Evolutionary conservation across 1,284 basidiomycete genomes (phyloP), one percentile per base, ranked within the genome.

Genomic region (Microstroma glucosiphilum): DNA sequence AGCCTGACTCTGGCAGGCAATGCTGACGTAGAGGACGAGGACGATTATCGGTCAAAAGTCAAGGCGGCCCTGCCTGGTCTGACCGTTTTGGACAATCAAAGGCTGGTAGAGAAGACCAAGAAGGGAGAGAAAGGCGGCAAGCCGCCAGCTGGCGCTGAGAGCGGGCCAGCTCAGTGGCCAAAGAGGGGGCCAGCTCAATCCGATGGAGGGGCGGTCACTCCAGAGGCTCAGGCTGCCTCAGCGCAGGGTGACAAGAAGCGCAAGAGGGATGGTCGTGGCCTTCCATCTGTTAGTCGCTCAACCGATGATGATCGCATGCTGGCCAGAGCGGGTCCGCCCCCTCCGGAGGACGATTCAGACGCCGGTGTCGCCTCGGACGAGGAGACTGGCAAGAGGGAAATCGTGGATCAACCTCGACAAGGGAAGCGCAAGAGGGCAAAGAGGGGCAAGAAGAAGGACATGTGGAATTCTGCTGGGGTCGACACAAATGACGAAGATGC

Each of bases 1-100:
- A 54, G 26, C 21, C 19, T 54, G 17, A 54, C 51, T 3, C 15
- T 54, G 51, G 51, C 51, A 13, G 51, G 51, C 51, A 54, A 54
- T 25, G 51, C 51, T 7, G 51, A 54, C 15, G 51, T 54, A 21
- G 51, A 54, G 25, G 51, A 54, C 51, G 51, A 54, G 21, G 51
- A 54, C 13, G 51, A 54, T 26, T 54, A 54, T 13, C n/a, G 25
- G 17, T 19, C 13, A 2, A 15, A 21, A 19, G 51, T 54, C 21
- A 19, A 25, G 13, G 13, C 19, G 25, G 51, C 51, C 13, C 26
- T 54, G 51, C 51, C 21, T 6, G 51, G 21, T 15, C 51, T 54
- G 13, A 25, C 26, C 2, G 51, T 54, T 2, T 25, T 54, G 26
- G 51, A 54, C 13, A 26, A 26, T 15, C 21, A 21, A 21, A 17